Evolutionary conservation across 495 filamentous ascomycete genomes (phyloP), one percentile per base, ranked within the genome.

Genomic region (Chlorociboria aeruginascens): DNA sequence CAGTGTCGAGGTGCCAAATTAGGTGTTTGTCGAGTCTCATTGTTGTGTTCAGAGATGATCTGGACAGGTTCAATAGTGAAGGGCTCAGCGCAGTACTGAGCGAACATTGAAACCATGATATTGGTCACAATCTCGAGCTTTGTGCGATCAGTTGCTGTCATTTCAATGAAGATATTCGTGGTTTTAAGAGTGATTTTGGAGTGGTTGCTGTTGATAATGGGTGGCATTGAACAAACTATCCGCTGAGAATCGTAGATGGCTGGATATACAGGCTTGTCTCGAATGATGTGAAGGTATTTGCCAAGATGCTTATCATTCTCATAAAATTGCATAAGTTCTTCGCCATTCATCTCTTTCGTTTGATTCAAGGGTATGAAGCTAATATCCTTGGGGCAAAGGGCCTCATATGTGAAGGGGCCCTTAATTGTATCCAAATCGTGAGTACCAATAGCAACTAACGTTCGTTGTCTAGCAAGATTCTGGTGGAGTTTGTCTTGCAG

Each of bases 401-500:
- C 92, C 65, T 96, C 89, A 58, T 96, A 99, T 43, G 86, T 89
- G 79, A 97, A 99, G 20, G 92, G 93, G 0, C 89, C 92, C 64
- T 93, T 69, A 41, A 99, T 72, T 3, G 85, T 95, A 59, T 97
- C 93, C 51, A 97, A 71, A 61, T 99, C 89, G 63, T 99, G 92
- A 3, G 92, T 97, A 52, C 92, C 92, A 62, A 99, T 97, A 11
- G 93, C 82, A 33, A 96, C 92, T 3, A 99, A 69, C 4, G 92
- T 94, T 50, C 92, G 74, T 64, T 95, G 84, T 44, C 92, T 77
- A 32, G 93, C 94, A 40, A 99, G 70, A 66, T 99, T 99, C 62
- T 89, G 83, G 65, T 99, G 92, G 12, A 99, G 79, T 69, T 96
- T 97, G 69, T 99, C 92, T 70, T 99, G 92, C 32, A 99, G 74